phyloP scores from a whole-genome alignment of 306 rosid species.

The Phaseolus lunatus region DNA sequence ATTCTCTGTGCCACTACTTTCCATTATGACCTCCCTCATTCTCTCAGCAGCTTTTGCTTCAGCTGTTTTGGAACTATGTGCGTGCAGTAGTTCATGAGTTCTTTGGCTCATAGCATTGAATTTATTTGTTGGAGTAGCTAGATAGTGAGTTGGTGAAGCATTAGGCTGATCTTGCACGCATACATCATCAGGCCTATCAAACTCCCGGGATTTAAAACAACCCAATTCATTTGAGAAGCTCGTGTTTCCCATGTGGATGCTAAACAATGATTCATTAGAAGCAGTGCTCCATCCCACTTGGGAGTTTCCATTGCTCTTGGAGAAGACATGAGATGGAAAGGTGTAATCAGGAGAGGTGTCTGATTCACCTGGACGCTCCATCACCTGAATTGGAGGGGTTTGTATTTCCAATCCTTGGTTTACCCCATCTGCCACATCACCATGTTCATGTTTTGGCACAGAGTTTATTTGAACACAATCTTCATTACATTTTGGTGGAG shows the following conservation, averaged over 20 bases:
- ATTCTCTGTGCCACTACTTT: slow-evolving; percentile 47
- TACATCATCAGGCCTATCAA: slow-evolving; percentile 51
- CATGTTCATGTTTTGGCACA: slow-evolving; percentile 25
- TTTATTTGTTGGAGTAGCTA: slow-evolving; percentile 42
- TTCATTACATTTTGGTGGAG: neutral
- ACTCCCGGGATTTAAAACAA: slow-evolving; percentile 38
- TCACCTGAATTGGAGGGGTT: slow-evolving; percentile 68
- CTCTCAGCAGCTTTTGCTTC: slow-evolving; percentile 78
- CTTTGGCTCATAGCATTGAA: slow-evolving; percentile 47
- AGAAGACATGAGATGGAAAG: slow-evolving; percentile 81
- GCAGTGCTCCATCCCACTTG: slow-evolving; percentile 80
- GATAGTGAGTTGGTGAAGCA: slow-evolving; percentile 44
- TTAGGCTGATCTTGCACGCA: slow-evolving; percentile 29
- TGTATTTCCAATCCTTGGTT: slow-evolving; percentile 50
- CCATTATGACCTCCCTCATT: slow-evolving; percentile 82
- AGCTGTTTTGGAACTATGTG: slow-evolving; percentile 38
- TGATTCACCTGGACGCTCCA: slow-evolving; percentile 65
- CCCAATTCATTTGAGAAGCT: slow-evolving; percentile 75
- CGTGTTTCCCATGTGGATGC: slow-evolving; percentile 86
- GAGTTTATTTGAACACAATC: neutral
- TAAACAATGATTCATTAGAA: slow-evolving; percentile 86
- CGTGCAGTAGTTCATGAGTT: slow-evolving; percentile 30
- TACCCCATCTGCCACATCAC: neutral
- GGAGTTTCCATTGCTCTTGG: slow-evolving; percentile 57
- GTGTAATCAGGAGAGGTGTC: slow-evolving; percentile 48